Evolutionary conservation across 768 basidiomycete genomes (phyloP), one percentile per base, ranked within the genome.

Genomic region (Rhizopogon vesiculosus): DNA sequence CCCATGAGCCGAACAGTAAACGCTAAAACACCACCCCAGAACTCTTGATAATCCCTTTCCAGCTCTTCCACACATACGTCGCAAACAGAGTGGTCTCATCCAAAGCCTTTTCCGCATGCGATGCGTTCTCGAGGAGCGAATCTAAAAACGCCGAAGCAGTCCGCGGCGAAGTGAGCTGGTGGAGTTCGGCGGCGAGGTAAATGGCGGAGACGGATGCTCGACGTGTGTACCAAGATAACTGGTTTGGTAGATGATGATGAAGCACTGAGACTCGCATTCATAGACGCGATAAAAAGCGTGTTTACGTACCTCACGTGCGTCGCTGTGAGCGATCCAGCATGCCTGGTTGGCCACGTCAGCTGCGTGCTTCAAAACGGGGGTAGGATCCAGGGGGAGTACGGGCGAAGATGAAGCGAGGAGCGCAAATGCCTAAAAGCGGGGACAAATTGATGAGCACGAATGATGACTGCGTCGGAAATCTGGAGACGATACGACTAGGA

Each of bases 181-280:
- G 91, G 15, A 93, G 74, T 70, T 93, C 91, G 58, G 89, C 82
- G n/a, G 86, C 84, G 13, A 81, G 76, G 61, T 93, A 93, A 13
- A 89, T 72, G 1, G 80, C 76, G 7, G 87, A 83, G 31, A 92
- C 63, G 1, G 87, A 80, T 0, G 80, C 82, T 35, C 91, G 76
- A 38, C 76, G 80, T 6, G 84, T 72, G 67, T 91, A 91, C 91
- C 91, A 93, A 7, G 79, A 74, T 51, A 83, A 71, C 90, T 91
- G 53, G 10, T 33, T 39, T 22, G 22, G 22, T 22, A 2, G 22
- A 22, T 22, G 22, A 22, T 22, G 22, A 22, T 22, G 15, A 18
- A 7, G 40, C 12, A 18, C 15, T 8, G 46, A 13, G 29, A 15
- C 1, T 3, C 6, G 10, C 25, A 4, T 25, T 3, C 3, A 25